Evolutionary conservation across 1,284 basidiomycete species (phyloP).

Genomic region (Neolentinus lepideus): DNA sequence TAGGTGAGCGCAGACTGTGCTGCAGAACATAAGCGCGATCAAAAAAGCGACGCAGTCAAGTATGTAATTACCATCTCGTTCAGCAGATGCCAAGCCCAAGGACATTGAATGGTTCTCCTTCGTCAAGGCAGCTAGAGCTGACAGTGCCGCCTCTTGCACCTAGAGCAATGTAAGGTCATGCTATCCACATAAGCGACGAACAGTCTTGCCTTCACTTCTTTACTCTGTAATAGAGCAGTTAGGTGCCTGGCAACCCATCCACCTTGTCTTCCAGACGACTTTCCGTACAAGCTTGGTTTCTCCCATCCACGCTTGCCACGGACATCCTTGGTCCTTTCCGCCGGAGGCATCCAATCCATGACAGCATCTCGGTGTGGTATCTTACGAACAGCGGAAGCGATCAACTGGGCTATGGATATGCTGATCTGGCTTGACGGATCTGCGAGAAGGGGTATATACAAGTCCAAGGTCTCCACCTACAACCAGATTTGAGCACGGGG

Average conservation of each 20-base stretch:
- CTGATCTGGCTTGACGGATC: constrained; percentile 31
- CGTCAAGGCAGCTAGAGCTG: constrained; percentile 62
- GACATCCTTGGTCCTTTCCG: constrained; percentile 45
- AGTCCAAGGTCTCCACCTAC: constrained; percentile 53
- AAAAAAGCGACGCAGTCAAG: not conserved
- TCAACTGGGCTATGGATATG: constrained; percentile 48
- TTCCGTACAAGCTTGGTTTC: constrained; percentile 32
- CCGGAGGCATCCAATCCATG: constrained; percentile 55
- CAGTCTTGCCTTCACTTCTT: constrained; percentile 43
- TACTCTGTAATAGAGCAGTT: constrained; percentile 36
- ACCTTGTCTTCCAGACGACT: constrained; percentile 35
- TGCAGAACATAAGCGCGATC: not conserved
- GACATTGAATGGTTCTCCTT: constrained; percentile 58
- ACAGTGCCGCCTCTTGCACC: constrained; percentile 65
- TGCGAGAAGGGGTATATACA: constrained; percentile 55
- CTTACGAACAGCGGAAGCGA: constrained; percentile 44
- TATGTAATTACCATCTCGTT: constrained; percentile 26
- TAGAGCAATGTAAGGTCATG: constrained; percentile 20
- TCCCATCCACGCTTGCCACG: constrained; percentile 66
- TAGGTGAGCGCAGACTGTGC: constrained; percentile 23
- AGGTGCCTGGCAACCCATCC: constrained; percentile 55
- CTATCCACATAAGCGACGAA: not conserved
- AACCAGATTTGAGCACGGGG: not conserved
- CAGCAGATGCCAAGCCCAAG: constrained; percentile 33
- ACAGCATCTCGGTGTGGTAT: constrained; percentile 50